A percentile compares a stretch with the other conserved stretches of the same genome.
Evolutionary conservation across 768 basidiomycete species (phyloP).

Genomic region (Auricularia cornea): DNA sequence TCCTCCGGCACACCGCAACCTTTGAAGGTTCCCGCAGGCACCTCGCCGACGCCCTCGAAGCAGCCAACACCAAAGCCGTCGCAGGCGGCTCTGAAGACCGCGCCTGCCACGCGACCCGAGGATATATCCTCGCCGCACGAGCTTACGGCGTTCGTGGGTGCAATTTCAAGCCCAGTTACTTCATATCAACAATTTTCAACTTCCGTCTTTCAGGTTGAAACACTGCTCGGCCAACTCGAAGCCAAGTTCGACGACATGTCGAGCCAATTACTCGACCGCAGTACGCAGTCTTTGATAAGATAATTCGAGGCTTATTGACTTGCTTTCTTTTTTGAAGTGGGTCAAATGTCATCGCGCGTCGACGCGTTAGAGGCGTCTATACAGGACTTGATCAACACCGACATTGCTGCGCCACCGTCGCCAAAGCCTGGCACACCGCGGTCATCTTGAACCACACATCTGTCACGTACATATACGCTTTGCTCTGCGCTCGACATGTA

Average conservation of each 20-base stretch:
- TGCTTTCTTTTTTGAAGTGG: slow-evolving; percentile 58
- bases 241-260: slow-evolving; percentile 91
- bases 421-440: slow-evolving; percentile 1
- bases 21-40: too few species aligned
- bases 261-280: slow-evolving; percentile 74
- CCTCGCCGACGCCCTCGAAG: neutral
- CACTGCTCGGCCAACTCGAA: slow-evolving; percentile 80
- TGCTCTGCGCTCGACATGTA: too few species aligned
- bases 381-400: slow-evolving; percentile 84
- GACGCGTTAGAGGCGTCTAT: slow-evolving; percentile 85
- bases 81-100: slow-evolving; percentile 17
- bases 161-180: slow-evolving; percentile 3
- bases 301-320: slow-evolving; percentile 4
- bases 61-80: neutral
- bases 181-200: too few species aligned
- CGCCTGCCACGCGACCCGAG: slow-evolving; percentile 24
- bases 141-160: slow-evolving; percentile 83
- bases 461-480: too few species aligned
- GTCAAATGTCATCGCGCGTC: slow-evolving; percentile 85
- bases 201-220: slow-evolving; percentile 94
- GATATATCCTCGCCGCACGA: slow-evolving; percentile 93
- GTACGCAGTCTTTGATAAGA: slow-evolving; percentile 38
- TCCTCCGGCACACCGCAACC: too few species aligned
- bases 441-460: neutral
- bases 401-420: slow-evolving; percentile 16